These are phyloP conservation scores for Guadua angustifolia DNA, from an alignment of 176 grass and related monocot species.

Conservation along the genomic window DNA sequence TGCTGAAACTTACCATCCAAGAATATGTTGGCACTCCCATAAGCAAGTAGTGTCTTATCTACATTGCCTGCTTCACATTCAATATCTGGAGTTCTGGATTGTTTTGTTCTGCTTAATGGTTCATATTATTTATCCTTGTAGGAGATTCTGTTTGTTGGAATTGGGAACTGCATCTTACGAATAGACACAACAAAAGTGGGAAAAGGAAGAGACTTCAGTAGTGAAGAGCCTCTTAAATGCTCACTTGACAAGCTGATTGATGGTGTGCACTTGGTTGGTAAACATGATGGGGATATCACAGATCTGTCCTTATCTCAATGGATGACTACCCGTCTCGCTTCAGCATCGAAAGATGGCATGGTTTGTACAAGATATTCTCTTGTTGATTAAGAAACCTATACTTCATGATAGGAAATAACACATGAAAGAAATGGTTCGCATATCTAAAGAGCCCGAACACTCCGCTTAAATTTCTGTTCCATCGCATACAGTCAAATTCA, in stretches of 20 bases:
- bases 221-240: slow-evolving; percentile 74
- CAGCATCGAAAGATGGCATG: slow-evolving; percentile 93
- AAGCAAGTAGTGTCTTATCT: slow-evolving; percentile 76
- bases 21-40: slow-evolving; percentile 96
- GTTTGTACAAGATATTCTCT: slow-evolving; percentile 55
- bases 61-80: neutral
- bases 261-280: slow-evolving; percentile 76
- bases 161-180: slow-evolving; percentile 74
- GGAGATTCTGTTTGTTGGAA: slow-evolving; percentile 95
- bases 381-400: slow-evolving; percentile 33
- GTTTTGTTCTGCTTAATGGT: slow-evolving; percentile 10
- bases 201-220: slow-evolving; percentile 70
- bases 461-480: neutral
- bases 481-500: neutral
- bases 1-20: slow-evolving; percentile 79
- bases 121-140: slow-evolving; percentile 34
- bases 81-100: slow-evolving; percentile 42
- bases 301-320: slow-evolving; percentile 94
- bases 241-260: slow-evolving; percentile 70
- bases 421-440: slow-evolving; percentile 12
- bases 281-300: slow-evolving; percentile 86
- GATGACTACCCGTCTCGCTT: slow-evolving; percentile 93
- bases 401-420: neutral
- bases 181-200: slow-evolving; percentile 83
- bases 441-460: slow-evolving; percentile 5